Evolutionary conservation across 2,329 filamentous ascomycete species (phyloP).

Genomic region (Penicillium oxalicum): DNA sequence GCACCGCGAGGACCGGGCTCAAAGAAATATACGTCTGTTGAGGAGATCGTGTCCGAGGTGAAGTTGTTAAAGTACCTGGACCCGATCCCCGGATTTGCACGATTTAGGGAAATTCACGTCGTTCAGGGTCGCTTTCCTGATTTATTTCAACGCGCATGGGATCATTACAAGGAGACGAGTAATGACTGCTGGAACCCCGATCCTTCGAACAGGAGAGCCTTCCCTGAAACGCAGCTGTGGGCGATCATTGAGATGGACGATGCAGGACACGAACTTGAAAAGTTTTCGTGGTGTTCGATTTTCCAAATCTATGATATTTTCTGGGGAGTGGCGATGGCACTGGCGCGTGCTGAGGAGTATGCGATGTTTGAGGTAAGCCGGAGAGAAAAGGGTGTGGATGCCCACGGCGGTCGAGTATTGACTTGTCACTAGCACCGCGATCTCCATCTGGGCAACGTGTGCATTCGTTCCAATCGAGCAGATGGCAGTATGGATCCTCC

Average conservation of each 20-base stretch:
- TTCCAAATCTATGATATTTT: conserved; percentile 58
- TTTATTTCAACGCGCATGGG: conserved; percentile 46
- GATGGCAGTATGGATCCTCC: conserved; percentile 30
- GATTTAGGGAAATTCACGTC: conserved; percentile 54
- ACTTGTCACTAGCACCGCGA: conserved; percentile 49
- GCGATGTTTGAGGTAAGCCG: conserved; percentile 51
- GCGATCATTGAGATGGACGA: conserved; percentile 62
- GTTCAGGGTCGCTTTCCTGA: conserved; percentile 52
- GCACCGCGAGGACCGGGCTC: conserved; percentile 37
- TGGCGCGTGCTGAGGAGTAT: conserved; percentile 56
- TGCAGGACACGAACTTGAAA: conserved; percentile 54
- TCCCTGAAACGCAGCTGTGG: conserved; percentile 54
- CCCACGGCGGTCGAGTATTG: conserved; percentile 1
- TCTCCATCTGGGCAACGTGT: conserved; percentile 62
- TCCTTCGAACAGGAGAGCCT: conserved; percentile 49
- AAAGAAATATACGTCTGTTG: conserved; percentile 41
- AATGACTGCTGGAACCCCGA: conserved; percentile 51
- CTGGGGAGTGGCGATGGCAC: conserved; percentile 58
- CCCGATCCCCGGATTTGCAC: conserved; percentile 56
- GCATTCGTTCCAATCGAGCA: conserved; percentile 41
- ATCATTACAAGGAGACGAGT: conserved; percentile 35
- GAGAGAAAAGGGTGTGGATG: not conserved
- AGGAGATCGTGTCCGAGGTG: conserved; percentile 47
- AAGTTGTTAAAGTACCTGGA: conserved; percentile 54
- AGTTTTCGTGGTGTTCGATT: conserved; percentile 37